Percentiles rank a stretch among this genome's conserved stretches.
Conservation (phyloP, 2,329 filamentous ascomycete species). For the Botryotinia convoluta region DNA sequence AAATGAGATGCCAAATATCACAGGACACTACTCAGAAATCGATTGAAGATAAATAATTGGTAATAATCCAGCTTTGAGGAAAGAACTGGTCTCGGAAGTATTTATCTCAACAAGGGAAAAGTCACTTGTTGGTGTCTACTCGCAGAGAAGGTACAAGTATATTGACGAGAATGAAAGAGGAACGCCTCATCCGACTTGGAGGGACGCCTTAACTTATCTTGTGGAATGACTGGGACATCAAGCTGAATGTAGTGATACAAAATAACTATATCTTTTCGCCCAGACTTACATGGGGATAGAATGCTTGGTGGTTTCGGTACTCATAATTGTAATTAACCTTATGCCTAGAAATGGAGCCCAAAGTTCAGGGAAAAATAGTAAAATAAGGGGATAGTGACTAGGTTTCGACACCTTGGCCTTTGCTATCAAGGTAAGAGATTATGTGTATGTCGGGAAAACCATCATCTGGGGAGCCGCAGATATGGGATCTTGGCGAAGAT, state of each 20-base stretch:
- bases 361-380: not conserved
- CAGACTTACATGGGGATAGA: constrained; percentile 6
- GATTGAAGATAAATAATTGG: not conserved
- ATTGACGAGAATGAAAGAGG: not conserved
- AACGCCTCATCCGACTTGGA: not conserved
- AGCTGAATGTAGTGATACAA: constrained; percentile 3
- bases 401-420: not conserved
- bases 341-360: not conserved
- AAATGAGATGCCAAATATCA: not conserved
- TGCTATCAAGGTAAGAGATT: not conserved
- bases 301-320: not conserved
- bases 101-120: not conserved
- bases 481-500: constrained; percentile 6
- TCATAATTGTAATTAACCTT: not conserved
- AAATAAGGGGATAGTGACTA: not conserved
- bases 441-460: not conserved
- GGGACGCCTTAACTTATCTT: not conserved
- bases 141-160: not conserved
- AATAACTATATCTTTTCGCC: not conserved
- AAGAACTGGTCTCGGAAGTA: not conserved
- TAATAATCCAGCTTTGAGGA: not conserved
- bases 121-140: not conserved
- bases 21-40: not conserved
- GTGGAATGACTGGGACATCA: not conserved
- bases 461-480: constrained; percentile 18